Conservation (phyloP, 164 flowering plant genomes). For the Cinnamomum chago region DNA sequence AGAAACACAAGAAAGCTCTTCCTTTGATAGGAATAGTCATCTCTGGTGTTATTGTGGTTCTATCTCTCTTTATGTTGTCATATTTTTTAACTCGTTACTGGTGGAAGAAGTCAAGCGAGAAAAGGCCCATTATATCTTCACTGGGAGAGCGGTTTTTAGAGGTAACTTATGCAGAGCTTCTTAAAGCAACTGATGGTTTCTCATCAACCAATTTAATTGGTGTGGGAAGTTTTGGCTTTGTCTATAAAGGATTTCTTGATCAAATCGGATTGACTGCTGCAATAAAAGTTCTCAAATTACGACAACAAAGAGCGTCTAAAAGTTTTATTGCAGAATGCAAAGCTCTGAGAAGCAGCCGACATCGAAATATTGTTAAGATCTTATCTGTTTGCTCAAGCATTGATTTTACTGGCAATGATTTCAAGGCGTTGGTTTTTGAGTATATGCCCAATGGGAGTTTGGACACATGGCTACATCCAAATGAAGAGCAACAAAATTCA, state of each 20-base stretch:
- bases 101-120: not conserved
- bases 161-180: conserved; percentile 19
- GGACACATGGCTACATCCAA: conserved; percentile 21
- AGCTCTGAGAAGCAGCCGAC: conserved; percentile 18
- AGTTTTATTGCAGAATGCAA: conserved; percentile 32
- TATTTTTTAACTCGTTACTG: not conserved
- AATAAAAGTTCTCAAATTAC: conserved; percentile 30
- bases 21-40: not conserved
- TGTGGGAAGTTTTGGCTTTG: not conserved
- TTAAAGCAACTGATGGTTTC: conserved; percentile 26
- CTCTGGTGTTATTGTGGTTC: not conserved
- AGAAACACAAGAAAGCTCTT: not conserved
- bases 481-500: not conserved
- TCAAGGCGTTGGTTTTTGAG: conserved; percentile 23
- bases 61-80: not conserved
- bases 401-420: conserved; percentile 23
- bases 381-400: conserved; percentile 28
- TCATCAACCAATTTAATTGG: conserved; percentile 3
- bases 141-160: not conserved
- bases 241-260: not conserved
- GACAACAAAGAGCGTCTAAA: not conserved
- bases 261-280: conserved; percentile 17
- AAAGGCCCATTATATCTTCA: too few species aligned
- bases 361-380: conserved; percentile 25
- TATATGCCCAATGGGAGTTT: conserved; percentile 29